Conservation (phyloP, 2,329 filamentous ascomycete genomes). For the Aspergillus flavus region DNA sequence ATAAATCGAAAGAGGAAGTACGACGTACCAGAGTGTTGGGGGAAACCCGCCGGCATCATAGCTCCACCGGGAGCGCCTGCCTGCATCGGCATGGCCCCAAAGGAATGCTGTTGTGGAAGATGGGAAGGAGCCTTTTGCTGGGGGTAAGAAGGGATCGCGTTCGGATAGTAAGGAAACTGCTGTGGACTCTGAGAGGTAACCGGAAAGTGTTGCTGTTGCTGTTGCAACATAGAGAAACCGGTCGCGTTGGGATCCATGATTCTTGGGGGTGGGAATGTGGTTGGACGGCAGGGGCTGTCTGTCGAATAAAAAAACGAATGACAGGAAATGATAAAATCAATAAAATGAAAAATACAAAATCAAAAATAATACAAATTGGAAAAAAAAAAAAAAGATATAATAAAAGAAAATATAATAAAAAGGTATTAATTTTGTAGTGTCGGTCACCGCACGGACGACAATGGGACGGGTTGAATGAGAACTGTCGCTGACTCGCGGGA, state of each 20-base stretch:
- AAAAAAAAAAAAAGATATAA: background rate
- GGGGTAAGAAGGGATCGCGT: slow-evolving; percentile 34
- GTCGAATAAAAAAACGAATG: background rate
- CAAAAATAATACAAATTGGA: background rate
- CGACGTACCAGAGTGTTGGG: slow-evolving; percentile 40
- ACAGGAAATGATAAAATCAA: background rate
- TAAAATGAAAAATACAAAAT: background rate
- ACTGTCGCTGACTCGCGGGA: slow-evolving; percentile 15
- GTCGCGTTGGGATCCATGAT: slow-evolving; percentile 36
- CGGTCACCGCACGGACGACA: slow-evolving; percentile 1
- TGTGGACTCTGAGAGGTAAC: slow-evolving; percentile 36
- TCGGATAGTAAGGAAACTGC: slow-evolving; percentile 41
- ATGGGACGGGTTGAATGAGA: background rate
- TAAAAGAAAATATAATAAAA: background rate
- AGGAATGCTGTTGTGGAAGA: slow-evolving; percentile 36
- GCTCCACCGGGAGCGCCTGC: slow-evolving; percentile 37
- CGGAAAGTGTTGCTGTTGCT: slow-evolving; percentile 29
- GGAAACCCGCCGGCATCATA: slow-evolving; percentile 42
- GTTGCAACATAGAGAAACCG: slow-evolving; percentile 26
- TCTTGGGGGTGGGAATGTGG: slow-evolving; percentile 11
- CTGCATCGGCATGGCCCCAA: slow-evolving; percentile 39
- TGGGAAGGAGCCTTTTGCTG: slow-evolving; percentile 37
- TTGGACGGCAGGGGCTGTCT: slow-evolving; percentile 4
- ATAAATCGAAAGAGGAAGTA: background rate
- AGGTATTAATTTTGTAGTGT: background rate